Evolutionary conservation across 352 stramenopile species (phyloP).

Genomic region (Pythium dissimile): DNA sequence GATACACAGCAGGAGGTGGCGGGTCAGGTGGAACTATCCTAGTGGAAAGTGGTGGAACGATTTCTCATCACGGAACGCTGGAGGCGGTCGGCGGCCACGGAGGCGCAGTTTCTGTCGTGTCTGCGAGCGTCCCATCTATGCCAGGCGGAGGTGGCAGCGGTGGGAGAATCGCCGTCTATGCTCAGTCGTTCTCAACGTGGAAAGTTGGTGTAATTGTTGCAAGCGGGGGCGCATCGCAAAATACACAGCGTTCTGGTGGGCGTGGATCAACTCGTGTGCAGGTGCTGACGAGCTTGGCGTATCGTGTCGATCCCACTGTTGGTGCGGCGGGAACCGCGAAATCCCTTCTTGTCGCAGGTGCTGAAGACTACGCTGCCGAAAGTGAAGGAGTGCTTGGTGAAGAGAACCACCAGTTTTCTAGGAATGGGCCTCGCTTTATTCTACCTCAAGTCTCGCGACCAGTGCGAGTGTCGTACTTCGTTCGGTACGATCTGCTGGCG

Average conservation of each 20-base stretch:
- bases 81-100: slow-evolving; percentile 80
- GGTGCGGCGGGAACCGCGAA: slow-evolving; percentile 68
- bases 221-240: slow-evolving; percentile 61
- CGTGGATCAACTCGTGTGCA: slow-evolving; percentile 41
- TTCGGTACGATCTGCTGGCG: slow-evolving; percentile 49
- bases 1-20: slow-evolving; percentile 54
- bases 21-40: slow-evolving; percentile 53
- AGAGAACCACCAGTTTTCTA: slow-evolving; percentile 30
- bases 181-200: slow-evolving; percentile 91
- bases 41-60: slow-evolving; percentile 42
- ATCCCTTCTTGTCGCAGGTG: slow-evolving; percentile 58
- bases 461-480: slow-evolving; percentile 76
- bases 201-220: slow-evolving; percentile 71
- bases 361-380: slow-evolving; percentile 28
- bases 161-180: slow-evolving; percentile 78
- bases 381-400: slow-evolving; percentile 10
- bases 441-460: slow-evolving; percentile 26
- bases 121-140: slow-evolving; percentile 17
- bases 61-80: slow-evolving; percentile 71
- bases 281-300: slow-evolving; percentile 37
- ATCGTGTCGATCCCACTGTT: slow-evolving; percentile 58
- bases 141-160: slow-evolving; percentile 89
- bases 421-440: slow-evolving; percentile 48
- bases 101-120: slow-evolving; percentile 35
- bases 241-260: slow-evolving; percentile 30